Percentiles rank a stretch among this genome's conserved stretches.
These are phyloP conservation scores for Mycena rebaudengoi DNA, from an alignment of 768 basidiomycete species.

Conservation along the genomic window DNA sequence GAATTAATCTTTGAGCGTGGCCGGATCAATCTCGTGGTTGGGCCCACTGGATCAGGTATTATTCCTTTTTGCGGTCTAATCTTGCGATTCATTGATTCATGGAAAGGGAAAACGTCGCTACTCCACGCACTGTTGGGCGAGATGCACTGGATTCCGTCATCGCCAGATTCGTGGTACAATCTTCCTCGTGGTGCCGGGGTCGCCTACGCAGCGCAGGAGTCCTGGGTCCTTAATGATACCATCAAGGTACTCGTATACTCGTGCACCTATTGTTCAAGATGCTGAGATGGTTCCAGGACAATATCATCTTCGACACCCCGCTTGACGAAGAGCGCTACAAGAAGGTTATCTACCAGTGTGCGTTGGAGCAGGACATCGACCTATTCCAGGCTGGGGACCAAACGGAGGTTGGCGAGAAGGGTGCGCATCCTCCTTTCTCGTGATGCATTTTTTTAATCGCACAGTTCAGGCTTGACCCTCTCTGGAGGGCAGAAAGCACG, in stretches of 20 bases:
- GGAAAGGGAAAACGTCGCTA: constrained; percentile 67
- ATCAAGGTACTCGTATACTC: too few species aligned
- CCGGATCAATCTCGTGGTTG: constrained; percentile 64
- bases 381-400: constrained; percentile 73
- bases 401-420: constrained; percentile 79
- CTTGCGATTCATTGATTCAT: neutral
- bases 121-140: constrained; percentile 71
- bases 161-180: too few species aligned
- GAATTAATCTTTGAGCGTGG: constrained; percentile 61
- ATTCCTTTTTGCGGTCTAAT: constrained; percentile 25
- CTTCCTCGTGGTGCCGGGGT: too few species aligned
- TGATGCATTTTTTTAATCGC: neutral
- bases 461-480: constrained; percentile 16
- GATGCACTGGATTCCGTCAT: constrained; percentile 67
- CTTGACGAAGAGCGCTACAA: constrained; percentile 84
- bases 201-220: too few species aligned
- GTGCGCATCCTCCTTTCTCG: constrained; percentile 41
- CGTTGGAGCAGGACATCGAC: constrained; percentile 74
- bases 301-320: too few species aligned
- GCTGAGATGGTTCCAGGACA: too few species aligned
- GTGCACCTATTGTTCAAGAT: too few species aligned
- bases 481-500: constrained; percentile 54
- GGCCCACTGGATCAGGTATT: constrained; percentile 55
- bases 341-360: constrained; percentile 78
- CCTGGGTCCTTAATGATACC: too few species aligned